phyloP scores from a whole-genome alignment of 176 grass and related monocot species.

The Hordeum marinum region DNA sequence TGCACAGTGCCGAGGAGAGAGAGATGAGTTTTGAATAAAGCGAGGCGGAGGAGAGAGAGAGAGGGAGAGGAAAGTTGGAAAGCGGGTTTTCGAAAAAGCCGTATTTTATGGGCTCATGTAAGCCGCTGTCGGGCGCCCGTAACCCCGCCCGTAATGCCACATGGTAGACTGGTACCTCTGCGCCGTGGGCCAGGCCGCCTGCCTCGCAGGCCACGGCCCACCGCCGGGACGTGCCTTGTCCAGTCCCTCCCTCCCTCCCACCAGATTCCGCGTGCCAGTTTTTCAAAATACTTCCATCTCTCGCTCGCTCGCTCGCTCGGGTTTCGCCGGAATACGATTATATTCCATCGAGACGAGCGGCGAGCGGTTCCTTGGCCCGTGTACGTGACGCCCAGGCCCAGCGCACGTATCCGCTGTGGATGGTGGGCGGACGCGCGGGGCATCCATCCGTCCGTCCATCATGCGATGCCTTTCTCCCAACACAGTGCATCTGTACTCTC shows the following conservation, averaged over 20 bases:
- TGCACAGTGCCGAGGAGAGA: slow-evolving; percentile 22
- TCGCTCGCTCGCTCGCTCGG: too few species aligned
- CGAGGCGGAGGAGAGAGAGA: background rate
- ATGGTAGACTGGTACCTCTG: background rate
- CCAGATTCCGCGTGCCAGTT: background rate
- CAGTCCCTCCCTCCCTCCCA: background rate
- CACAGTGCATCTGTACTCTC: background rate
- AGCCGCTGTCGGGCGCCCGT: slow-evolving; percentile 44
- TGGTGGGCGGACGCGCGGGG: too few species aligned
- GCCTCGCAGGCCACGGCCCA: background rate
- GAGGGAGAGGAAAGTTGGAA: slow-evolving; percentile 11
- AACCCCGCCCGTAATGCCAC: background rate
- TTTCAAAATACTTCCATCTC: background rate
- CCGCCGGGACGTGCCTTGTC: slow-evolving; percentile 15
- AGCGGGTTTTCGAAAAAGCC: slow-evolving; percentile 35
- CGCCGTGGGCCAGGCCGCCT: background rate
- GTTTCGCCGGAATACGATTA: background rate
- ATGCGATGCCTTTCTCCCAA: background rate
- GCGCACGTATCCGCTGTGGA: too few species aligned
- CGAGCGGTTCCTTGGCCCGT: background rate
- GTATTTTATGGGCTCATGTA: slow-evolving; percentile 70
- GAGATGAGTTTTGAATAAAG: slow-evolving; percentile 28
- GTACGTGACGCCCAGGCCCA: background rate
- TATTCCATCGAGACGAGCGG: too few species aligned
- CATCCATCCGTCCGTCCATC: background rate